Percentiles rank a stretch among this genome's conserved stretches.
Evolutionary conservation across 768 basidiomycete species (phyloP).

Genomic region (Cystobasidium onofrii): DNA sequence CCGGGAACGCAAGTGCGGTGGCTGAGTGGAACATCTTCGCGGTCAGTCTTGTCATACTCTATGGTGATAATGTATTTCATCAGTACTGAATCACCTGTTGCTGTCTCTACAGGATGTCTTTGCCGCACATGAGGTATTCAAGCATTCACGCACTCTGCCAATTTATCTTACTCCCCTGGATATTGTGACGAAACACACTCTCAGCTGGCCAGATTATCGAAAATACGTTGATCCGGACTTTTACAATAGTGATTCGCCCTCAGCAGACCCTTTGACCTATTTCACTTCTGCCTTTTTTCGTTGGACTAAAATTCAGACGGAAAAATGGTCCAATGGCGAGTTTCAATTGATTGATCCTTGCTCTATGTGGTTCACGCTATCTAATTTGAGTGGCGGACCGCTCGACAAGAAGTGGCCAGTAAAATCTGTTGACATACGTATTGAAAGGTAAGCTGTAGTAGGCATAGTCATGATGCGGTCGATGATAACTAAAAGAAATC

Average conservation of each 20-base stretch:
- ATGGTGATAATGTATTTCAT: no score
- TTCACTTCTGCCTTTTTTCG: slow-evolving; percentile 66
- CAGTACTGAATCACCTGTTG: no score
- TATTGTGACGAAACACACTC: slow-evolving; percentile 45
- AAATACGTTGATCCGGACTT: slow-evolving; percentile 46
- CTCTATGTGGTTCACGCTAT: slow-evolving; percentile 60
- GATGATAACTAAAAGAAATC: no score
- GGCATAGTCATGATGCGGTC: no score
- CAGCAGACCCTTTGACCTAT: slow-evolving; percentile 49
- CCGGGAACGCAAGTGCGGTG: slow-evolving; percentile 70
- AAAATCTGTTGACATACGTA: no score
- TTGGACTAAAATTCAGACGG: slow-evolving; percentile 65
- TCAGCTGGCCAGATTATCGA: slow-evolving; percentile 47
- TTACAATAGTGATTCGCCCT: slow-evolving; percentile 40
- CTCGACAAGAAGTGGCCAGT: no score
- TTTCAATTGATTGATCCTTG: slow-evolving; percentile 85
- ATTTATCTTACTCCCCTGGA: slow-evolving; percentile 1
- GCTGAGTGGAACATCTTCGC: slow-evolving; percentile 65
- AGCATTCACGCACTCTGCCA: slow-evolving; percentile 43
- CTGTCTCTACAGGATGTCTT: slow-evolving; percentile 56
- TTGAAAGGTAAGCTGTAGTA: no score
- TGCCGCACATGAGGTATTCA: slow-evolving; percentile 63
- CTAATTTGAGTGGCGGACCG: no score
- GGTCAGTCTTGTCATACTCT: neutral
- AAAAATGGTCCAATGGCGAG: slow-evolving; percentile 66